These are phyloP conservation scores for Fusarium nodosum DNA, from an alignment of 2,329 filamentous ascomycete genomes.

Conservation along the genomic window DNA sequence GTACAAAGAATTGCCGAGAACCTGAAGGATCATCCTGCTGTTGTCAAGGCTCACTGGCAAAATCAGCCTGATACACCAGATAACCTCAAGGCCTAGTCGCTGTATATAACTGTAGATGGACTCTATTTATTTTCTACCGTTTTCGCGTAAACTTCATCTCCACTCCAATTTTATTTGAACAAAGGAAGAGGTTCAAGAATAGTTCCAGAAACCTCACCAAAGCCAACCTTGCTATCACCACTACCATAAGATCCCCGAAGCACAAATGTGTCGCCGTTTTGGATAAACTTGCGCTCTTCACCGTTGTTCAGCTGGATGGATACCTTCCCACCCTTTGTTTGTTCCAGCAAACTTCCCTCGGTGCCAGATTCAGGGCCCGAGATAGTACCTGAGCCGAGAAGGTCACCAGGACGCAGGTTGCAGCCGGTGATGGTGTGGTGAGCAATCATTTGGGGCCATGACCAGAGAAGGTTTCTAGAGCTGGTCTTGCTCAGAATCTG, in stretches of 20 bases:
- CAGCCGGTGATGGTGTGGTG: constrained; percentile 85
- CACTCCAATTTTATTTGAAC: constrained; percentile 40
- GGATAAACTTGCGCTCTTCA: constrained; percentile 56
- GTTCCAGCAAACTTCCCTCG: constrained; percentile 79
- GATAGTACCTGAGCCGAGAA: constrained; percentile 84
- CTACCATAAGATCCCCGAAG: constrained; percentile 76
- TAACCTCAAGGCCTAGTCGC: constrained; percentile 45
- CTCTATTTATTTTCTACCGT: not conserved
- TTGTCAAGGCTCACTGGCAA: constrained; percentile 67
- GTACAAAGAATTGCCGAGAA: constrained; percentile 61
- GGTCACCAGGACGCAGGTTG: constrained; percentile 78
- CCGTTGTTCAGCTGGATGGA: constrained; percentile 73
- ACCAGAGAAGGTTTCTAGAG: constrained; percentile 73
- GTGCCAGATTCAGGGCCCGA: constrained; percentile 72
- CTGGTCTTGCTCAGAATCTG: constrained; percentile 34
- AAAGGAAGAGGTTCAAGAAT: constrained; percentile 60
- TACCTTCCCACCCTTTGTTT: constrained; percentile 76
- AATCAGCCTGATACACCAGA: constrained; percentile 64
- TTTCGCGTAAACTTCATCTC: not conserved
- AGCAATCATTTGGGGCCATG: constrained; percentile 86
- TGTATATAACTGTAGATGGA: not conserved
- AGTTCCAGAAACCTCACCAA: constrained; percentile 78
- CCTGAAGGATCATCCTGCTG: constrained; percentile 63
- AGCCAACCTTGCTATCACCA: constrained; percentile 78
- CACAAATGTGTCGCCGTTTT: constrained; percentile 58